Percentiles rank a stretch among this genome's conserved stretches.
These are phyloP conservation scores for Eutypa lata DNA, from an alignment of 2,329 filamentous ascomycete genomes.

Conservation along the genomic window DNA sequence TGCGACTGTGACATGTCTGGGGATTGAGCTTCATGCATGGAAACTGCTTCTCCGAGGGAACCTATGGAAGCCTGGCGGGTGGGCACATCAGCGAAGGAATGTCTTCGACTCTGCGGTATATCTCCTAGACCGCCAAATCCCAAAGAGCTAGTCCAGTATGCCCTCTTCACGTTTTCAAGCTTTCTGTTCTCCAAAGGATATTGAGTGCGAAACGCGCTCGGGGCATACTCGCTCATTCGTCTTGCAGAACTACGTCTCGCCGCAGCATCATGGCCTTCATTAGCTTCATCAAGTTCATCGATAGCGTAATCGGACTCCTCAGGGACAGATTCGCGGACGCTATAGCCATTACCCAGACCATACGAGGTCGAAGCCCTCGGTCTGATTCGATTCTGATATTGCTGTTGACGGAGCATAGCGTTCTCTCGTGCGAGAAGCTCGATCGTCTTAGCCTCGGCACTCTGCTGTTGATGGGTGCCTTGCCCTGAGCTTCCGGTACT, in stretches of 20 bases:
- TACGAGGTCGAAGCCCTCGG: conserved; percentile 59
- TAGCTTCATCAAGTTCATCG: conserved; percentile 64
- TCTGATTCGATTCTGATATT: conserved; percentile 54
- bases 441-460: conserved; percentile 58
- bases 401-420: conserved; percentile 55
- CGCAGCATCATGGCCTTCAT: conserved; percentile 48
- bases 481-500: conserved; percentile 55
- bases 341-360: conserved; percentile 53
- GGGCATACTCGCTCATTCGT: conserved; percentile 57
- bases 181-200: conserved; percentile 59
- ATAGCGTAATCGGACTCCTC: conserved; percentile 71
- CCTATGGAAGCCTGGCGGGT: conserved; percentile 63
- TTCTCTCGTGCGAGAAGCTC: conserved; percentile 62
- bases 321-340: conserved; percentile 56
- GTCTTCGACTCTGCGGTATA: conserved; percentile 70
- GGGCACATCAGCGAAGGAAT: conserved; percentile 73
- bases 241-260: conserved; percentile 44
- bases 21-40: conserved; percentile 43
- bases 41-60: conserved; percentile 52
- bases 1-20: conserved; percentile 42
- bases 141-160: conserved; percentile 69
- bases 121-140: conserved; percentile 61
- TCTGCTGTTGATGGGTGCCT: conserved; percentile 50
- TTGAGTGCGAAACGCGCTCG: conserved; percentile 43
- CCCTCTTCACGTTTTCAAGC: conserved; percentile 63